phyloP scores from a whole-genome alignment of 2,329 filamentous ascomycete species.

The Paecilomyces sp. region DNA sequence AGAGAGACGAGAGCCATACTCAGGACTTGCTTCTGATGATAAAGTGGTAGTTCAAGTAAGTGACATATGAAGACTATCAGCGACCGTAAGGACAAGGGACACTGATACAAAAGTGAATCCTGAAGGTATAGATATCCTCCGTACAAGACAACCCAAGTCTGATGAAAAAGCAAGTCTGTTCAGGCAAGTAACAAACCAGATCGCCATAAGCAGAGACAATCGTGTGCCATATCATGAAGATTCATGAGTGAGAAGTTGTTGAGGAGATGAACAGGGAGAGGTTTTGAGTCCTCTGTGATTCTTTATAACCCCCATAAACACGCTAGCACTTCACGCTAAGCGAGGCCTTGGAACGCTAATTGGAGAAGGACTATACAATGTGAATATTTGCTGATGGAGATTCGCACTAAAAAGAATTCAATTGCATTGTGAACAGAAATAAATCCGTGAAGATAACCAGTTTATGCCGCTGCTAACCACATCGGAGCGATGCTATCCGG shows the following conservation, averaged over 20 bases:
- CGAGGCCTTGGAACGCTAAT: neutral
- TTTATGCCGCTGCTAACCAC: neutral
- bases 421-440: neutral
- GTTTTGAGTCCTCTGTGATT: neutral
- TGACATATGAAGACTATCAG: neutral
- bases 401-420: neutral
- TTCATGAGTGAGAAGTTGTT: neutral
- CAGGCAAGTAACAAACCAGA: neutral
- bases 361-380: neutral
- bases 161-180: neutral
- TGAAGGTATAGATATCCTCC: neutral
- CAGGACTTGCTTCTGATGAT: neutral
- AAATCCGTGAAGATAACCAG: neutral
- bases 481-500: neutral
- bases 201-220: neutral
- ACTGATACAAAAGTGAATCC: neutral
- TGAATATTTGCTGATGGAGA: neutral
- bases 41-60: neutral
- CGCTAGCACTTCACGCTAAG: neutral
- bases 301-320: neutral
- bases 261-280: neutral
- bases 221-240: neutral
- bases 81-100: neutral
- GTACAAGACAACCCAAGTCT: neutral
- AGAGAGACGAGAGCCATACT: neutral